Conservation (phyloP, 225 moss, liverwort and hornwort genomes). For the Marchantia polymorpha region DNA sequence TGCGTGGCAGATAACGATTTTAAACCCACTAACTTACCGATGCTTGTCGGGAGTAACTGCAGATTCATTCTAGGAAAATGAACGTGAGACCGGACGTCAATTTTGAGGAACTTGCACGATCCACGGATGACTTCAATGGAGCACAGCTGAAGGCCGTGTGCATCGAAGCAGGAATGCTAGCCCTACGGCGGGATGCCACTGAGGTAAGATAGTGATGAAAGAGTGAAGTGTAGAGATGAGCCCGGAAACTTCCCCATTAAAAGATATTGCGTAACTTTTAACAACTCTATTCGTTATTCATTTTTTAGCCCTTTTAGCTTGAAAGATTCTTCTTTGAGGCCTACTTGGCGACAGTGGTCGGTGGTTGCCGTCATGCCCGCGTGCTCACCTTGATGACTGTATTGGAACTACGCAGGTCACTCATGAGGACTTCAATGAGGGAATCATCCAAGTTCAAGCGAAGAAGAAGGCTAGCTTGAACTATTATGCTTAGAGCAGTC, state of each 20-base stretch:
- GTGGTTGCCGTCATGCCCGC: too few relatives aligned
- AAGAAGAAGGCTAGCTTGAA: constrained; percentile 98
- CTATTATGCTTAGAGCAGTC: constrained; percentile 66
- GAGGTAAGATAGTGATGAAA: constrained; percentile 53
- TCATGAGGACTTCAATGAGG: constrained; percentile 97
- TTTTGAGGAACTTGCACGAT: constrained; percentile 91
- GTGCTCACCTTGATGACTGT: background rate
- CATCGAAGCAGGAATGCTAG: constrained; percentile 97
- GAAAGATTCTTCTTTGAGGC: too few relatives aligned
- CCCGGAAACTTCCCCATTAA: background rate
- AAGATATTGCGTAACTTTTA: background rate
- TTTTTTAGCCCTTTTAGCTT: too few relatives aligned
- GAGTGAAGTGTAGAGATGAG: background rate
- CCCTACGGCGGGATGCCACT: constrained; percentile 92
- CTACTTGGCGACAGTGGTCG: background rate
- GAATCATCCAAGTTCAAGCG: constrained; percentile 97
- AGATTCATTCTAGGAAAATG: constrained; percentile 99
- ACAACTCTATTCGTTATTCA: background rate
- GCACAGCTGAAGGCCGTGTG: constrained; percentile 98
- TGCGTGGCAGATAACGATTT: too few relatives aligned
- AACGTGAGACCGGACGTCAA: constrained; percentile 82
- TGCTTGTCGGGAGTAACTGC: constrained; percentile 16
- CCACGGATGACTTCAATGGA: constrained; percentile 96
- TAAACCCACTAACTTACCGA: background rate
- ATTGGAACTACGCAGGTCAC: constrained; percentile 52